These are phyloP conservation scores for Sarocladiaceae sp. DNA, from an alignment of 2,329 filamentous ascomycete genomes.

Conservation along the genomic window DNA sequence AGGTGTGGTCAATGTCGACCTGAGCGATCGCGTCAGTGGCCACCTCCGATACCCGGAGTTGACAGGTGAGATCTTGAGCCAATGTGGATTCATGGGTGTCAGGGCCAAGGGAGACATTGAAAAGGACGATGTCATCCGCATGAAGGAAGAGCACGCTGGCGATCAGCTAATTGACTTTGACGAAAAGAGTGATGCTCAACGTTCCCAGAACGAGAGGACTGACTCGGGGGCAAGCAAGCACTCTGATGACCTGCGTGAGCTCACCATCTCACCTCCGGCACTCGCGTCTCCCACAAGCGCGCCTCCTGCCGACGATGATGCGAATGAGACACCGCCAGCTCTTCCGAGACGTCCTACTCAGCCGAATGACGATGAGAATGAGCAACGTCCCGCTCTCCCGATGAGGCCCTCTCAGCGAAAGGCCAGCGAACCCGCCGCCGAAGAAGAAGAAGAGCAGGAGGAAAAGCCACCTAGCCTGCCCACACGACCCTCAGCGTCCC, in stretches of 20 bases:
- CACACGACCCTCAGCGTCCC: not conserved
- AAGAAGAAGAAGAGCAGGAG: not conserved
- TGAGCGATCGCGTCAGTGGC: slow-evolving; percentile 48
- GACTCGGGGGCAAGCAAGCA: not conserved
- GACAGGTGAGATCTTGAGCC: slow-evolving; percentile 45
- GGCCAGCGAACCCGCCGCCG: too few species aligned
- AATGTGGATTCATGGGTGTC: slow-evolving; percentile 47
- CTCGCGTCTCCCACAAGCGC: not conserved
- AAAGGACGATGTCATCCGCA: slow-evolving; percentile 45
- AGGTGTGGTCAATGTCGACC: slow-evolving; percentile 56
- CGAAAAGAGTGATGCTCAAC: slow-evolving; percentile 6
- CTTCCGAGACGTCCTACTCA: not conserved
- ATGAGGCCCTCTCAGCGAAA: too few species aligned
- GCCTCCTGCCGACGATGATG: not conserved
- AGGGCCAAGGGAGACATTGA: slow-evolving; percentile 42
- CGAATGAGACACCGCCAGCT: not conserved
- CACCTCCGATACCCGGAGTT: slow-evolving; percentile 50
- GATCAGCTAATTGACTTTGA: slow-evolving; percentile 27
- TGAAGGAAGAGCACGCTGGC: slow-evolving; percentile 34
- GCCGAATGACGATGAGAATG: too few species aligned
- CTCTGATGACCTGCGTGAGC: slow-evolving; percentile 2
- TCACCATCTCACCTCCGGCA: not conserved
- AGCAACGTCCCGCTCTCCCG: too few species aligned
- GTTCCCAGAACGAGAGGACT: not conserved
- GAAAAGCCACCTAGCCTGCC: not conserved